These are phyloP conservation scores for Acanthamoeba culbertsoni DNA, from an alignment of 208 protist species.

Conservation along the genomic window DNA sequence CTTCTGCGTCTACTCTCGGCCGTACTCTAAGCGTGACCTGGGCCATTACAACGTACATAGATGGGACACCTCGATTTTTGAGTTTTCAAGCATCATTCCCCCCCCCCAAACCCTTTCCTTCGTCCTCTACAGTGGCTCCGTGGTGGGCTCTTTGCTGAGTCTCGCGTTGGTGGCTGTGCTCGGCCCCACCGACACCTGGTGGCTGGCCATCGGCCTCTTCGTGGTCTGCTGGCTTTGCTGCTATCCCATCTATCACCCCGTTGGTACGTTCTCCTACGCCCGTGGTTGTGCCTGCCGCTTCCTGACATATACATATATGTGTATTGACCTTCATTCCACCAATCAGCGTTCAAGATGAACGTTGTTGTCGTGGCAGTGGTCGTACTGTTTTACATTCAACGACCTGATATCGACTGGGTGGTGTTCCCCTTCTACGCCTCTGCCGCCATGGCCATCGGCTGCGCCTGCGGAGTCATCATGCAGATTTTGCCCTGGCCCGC, in stretches of 20 bases:
- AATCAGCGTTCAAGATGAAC: conserved; percentile 17
- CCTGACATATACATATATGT: not conserved
- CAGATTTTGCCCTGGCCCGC: conserved; percentile 4
- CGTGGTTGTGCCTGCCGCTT: too few relatives aligned
- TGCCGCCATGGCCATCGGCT: not conserved
- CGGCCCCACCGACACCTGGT: not conserved
- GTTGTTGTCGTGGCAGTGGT: not conserved
- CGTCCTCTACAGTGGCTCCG: not conserved
- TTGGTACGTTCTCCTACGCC: not conserved
- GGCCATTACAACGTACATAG: not conserved
- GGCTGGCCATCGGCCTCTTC: conserved; percentile 30
- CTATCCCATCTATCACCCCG: not conserved
- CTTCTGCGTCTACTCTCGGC: not conserved
- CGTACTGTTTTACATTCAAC: not conserved
- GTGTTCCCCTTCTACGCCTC: not conserved
- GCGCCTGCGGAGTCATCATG: not conserved
- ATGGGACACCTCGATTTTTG: too few relatives aligned
- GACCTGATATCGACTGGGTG: not conserved
- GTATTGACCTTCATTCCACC: not conserved
- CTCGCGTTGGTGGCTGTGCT: not conserved
- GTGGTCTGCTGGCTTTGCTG: not conserved
- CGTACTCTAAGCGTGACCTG: not conserved
- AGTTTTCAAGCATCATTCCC: not conserved
- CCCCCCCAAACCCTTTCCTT: not conserved
- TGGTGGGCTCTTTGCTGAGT: not conserved